phyloP scores from a whole-genome alignment of 192 early-diverging fungal species.

The Gryganskiella cystojenkinii region DNA sequence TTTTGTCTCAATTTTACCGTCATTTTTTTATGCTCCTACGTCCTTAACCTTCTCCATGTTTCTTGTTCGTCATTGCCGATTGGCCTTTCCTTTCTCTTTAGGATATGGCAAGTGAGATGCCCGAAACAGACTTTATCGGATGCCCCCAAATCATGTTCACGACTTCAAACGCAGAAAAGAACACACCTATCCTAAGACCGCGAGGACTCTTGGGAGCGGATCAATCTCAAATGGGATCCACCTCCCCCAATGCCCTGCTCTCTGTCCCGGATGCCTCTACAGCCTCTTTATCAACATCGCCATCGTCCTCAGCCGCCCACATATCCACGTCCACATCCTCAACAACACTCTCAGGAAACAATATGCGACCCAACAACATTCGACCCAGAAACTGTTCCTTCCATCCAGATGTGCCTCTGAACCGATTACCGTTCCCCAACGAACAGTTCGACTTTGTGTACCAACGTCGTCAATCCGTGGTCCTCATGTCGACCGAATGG shows the following conservation, averaged over 20 bases:
- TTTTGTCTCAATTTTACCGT: too few relatives aligned
- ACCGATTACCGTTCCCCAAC: slow-evolving; percentile 45
- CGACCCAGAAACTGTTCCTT: slow-evolving; percentile 33
- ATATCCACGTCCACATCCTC: too few relatives aligned
- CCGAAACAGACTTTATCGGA: slow-evolving; percentile 39
- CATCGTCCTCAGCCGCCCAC: too few relatives aligned
- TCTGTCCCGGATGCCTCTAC: not conserved
- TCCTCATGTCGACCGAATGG: slow-evolving; percentile 39
- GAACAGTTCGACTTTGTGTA: slow-evolving; percentile 57
- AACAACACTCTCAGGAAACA: not conserved
- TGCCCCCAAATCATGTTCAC: slow-evolving; percentile 42
- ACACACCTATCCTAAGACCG: slow-evolving; percentile 8
- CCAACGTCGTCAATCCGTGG: slow-evolving; percentile 38
- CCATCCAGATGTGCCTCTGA: slow-evolving; percentile 22
- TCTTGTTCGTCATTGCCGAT: too few relatives aligned
- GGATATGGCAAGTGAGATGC: slow-evolving; percentile 49
- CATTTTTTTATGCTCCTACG: too few relatives aligned
- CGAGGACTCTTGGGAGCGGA: slow-evolving; percentile 38
- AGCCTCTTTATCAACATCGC: too few relatives aligned
- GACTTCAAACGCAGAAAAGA: slow-evolving; percentile 16
- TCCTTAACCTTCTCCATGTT: too few relatives aligned
- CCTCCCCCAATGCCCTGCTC: not conserved
- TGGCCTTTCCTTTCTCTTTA: not conserved
- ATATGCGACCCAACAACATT: slow-evolving; percentile 14
- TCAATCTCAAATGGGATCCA: slow-evolving; percentile 22